Percentiles rank a stretch among this genome's conserved stretches.
phyloP scores from a whole-genome alignment of 179 eudicot genomes.

The Patellifolia procumbens region DNA sequence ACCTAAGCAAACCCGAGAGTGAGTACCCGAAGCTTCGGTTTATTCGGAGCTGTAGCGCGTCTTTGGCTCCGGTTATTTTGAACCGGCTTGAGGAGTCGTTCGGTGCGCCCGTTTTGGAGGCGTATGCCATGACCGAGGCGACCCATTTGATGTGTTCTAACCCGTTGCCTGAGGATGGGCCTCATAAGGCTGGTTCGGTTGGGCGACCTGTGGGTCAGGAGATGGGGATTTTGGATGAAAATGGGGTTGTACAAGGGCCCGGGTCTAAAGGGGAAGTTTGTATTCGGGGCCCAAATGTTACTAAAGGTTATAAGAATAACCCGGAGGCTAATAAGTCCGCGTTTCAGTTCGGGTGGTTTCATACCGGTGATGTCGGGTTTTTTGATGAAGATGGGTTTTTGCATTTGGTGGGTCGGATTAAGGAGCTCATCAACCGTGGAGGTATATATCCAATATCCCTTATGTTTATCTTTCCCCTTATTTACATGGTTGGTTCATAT shows the following conservation, averaged over 20 bases:
- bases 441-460: constrained; percentile 34
- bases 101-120: constrained; percentile 71
- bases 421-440: constrained; percentile 87
- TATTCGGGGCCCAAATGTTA: constrained; percentile 76
- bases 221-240: constrained; percentile 61
- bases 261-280: constrained; percentile 70
- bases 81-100: constrained; percentile 66
- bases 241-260: constrained; percentile 45
- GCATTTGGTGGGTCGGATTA: constrained; percentile 76
- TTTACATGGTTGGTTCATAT: too few relatives aligned
- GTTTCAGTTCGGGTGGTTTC: constrained; percentile 75
- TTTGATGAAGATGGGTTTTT: constrained; percentile 67
- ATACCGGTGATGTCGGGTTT: constrained; percentile 71
- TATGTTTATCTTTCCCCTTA: not conserved
- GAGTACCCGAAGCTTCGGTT: constrained; percentile 63
- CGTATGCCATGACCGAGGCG: constrained; percentile 87
- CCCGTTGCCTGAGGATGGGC: constrained; percentile 67
- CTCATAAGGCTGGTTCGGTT: constrained; percentile 59
- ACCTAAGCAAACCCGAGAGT: constrained; percentile 47
- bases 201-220: constrained; percentile 77
- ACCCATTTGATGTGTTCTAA: constrained; percentile 74
- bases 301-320: constrained; percentile 73
- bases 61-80: constrained; percentile 61
- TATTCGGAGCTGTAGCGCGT: constrained; percentile 72
- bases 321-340: constrained; percentile 73